Evolutionary conservation across 2,329 filamentous ascomycete genomes (phyloP), one percentile per base, ranked within the genome.

Genomic region (Pezicula radicicola): DNA sequence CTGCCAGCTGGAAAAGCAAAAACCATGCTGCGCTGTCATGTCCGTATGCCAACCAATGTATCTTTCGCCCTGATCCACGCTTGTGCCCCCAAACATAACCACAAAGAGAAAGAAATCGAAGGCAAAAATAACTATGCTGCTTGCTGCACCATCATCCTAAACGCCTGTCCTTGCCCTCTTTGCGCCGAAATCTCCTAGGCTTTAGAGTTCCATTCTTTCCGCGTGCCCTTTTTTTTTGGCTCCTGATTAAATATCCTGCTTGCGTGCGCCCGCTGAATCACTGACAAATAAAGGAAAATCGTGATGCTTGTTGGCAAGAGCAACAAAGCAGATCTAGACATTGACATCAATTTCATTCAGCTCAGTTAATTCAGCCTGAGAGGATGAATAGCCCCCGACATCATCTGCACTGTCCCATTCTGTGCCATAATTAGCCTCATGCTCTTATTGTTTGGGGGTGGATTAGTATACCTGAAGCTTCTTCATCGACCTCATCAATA

Each of bases 331-430:
- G 40, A 54, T 42, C 40, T 62, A 53, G 46, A 66, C 50, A 48
- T 67, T 61, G 52, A 54, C 50, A 48, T 67, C 61, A 51, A 55
- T 58, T 50, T 72, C 71, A 56, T 72, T 70, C 50, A 73, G 56
- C 49, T 78, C 72, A 48, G 65, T 45, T 21, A 45, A 68, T 46
- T 69, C 67, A 42, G 69, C 65, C 56, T 73, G 72, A 21, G 42
- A 45, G 19, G 42, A 45, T 6, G 42, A 45, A 45, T 45, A 45
- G 25, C 42, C 42, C 2, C 30, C 30, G 12, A 45, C 64, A 4
- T 54, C 64, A 39, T 68, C 65, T 15, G 66, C 66, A 16, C 55
- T 61, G n/a, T 63, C 63, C 66, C 66, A 68, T 41, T 66, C 65
- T 67, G 43, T 46, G 15, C 16, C 8, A 28, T 39, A 15, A 25